A percentile compares a stretch with the other conserved stretches of the same genome.
phyloP scores from a whole-genome alignment of 371 early-diverging fungal genomes.

The Mucor indicus region DNA sequence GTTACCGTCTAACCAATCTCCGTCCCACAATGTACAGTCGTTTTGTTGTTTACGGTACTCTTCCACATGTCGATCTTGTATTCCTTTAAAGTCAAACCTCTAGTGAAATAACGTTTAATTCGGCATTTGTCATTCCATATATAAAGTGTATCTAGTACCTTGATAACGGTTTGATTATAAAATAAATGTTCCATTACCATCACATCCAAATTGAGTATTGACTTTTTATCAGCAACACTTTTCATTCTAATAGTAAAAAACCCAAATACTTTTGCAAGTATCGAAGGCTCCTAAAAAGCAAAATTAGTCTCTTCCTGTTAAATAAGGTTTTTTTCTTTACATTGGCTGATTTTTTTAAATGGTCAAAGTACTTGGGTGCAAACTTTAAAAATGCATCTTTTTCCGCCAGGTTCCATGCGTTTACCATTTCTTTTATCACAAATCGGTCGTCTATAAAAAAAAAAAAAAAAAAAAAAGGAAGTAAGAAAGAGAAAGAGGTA shows the following conservation, averaged over 20 bases:
- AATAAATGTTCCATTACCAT: constrained; percentile 96
- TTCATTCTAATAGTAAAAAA: constrained; percentile 81
- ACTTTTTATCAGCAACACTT: constrained; percentile 63
- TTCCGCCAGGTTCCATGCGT: constrained; percentile 73
- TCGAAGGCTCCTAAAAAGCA: constrained; percentile 57
- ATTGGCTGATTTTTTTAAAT: constrained; percentile 63
- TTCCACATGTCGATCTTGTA: constrained; percentile 55
- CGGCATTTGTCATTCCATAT: not conserved
- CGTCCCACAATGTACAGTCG: constrained; percentile 61
- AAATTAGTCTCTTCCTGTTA: not conserved
- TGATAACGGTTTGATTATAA: constrained; percentile 66
- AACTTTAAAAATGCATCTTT: constrained; percentile 84
- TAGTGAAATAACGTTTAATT: too few species aligned
- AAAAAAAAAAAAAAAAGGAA: not conserved
- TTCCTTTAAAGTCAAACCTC: constrained; percentile 92
- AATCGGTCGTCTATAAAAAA: constrained; percentile 71
- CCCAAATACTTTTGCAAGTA: constrained; percentile 91
- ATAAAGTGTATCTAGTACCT: constrained; percentile 33
- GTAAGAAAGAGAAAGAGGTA: too few species aligned
- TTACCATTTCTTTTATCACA: constrained; percentile 85
- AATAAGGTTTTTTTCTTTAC: constrained; percentile 8
- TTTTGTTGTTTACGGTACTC: constrained; percentile 30
- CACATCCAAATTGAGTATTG: constrained; percentile 72
- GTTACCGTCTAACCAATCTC: constrained; percentile 64
- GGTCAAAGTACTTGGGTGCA: constrained; percentile 90